Evolutionary conservation across 768 basidiomycete species (phyloP).

Genomic region (Calocybe cyanea): DNA sequence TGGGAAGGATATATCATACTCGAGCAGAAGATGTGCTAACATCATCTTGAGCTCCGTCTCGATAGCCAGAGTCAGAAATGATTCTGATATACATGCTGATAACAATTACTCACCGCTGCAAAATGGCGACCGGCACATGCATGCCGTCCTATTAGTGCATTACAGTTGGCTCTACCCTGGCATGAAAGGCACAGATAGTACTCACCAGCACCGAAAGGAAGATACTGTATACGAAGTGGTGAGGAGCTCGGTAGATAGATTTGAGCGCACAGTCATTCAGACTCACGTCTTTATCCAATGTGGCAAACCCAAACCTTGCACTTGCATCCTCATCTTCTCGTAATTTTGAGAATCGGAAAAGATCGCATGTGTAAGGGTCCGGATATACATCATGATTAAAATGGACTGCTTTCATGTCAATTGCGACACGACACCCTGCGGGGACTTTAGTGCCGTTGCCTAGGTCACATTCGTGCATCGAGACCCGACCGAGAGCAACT

Average conservation of each 20-base stretch:
- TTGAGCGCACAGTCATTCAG: constrained; percentile 1
- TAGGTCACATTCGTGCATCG: constrained; percentile 25
- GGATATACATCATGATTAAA: constrained; percentile 31
- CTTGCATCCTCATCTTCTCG: constrained; percentile 22
- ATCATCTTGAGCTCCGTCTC: constrained; percentile 36
- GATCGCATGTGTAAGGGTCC: constrained; percentile 29
- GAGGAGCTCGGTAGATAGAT: background rate
- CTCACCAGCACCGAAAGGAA: constrained; percentile 37
- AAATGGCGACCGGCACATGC: constrained; percentile 35
- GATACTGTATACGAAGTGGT: too few relatives aligned
- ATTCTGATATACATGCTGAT: background rate
- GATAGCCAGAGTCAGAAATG: background rate
- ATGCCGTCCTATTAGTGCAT: constrained; percentile 24
- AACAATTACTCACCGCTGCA: constrained; percentile 26
- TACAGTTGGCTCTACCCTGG: background rate
- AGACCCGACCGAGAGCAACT: constrained; percentile 29
- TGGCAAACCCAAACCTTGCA: constrained; percentile 31
- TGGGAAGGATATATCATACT: constrained; percentile 28
- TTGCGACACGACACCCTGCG: constrained; percentile 27
- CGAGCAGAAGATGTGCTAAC: constrained; percentile 30
- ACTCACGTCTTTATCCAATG: constrained; percentile 30
- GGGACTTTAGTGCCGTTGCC: constrained; percentile 28
- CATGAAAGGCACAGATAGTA: background rate
- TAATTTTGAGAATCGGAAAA: constrained; percentile 34
- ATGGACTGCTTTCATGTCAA: constrained; percentile 32